Evolutionary conservation across 2,329 filamentous ascomycete genomes (phyloP).

Genomic region (Fusarium tuaranense): DNA sequence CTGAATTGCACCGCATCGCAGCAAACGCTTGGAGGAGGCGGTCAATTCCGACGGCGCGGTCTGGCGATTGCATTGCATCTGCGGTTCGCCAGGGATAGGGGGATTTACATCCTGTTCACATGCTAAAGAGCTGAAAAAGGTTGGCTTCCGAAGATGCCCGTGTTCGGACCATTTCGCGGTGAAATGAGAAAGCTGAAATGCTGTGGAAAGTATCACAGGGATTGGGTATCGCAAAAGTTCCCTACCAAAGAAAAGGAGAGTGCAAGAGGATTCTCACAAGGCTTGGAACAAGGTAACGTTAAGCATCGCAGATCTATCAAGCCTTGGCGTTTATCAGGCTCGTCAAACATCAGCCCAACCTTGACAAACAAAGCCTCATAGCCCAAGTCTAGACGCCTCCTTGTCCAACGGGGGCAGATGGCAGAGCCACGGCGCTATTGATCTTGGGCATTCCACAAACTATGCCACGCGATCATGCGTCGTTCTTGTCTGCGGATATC

Average conservation of each 20-base stretch:
- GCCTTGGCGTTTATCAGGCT: not conserved
- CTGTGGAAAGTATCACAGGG: not conserved
- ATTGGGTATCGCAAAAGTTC: not conserved
- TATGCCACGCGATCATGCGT: constrained; percentile 14
- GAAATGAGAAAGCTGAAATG: not conserved
- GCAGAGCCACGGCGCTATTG: not conserved
- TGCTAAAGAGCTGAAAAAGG: not conserved
- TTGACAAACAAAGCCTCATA: not conserved
- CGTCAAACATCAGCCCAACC: not conserved
- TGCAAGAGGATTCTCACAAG: not conserved
- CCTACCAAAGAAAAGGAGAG: not conserved
- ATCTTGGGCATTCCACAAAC: constrained; percentile 17
- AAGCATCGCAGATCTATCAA: not conserved
- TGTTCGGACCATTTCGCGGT: not conserved
- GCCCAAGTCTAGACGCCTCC: constrained; percentile 1
- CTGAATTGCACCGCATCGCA: constrained; percentile 3
- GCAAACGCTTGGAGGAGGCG: constrained; percentile 23
- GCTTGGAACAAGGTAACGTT: not conserved
- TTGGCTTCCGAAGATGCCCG: not conserved
- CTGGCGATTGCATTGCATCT: not conserved
- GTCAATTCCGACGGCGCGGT: constrained; percentile 3
- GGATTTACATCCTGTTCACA: not conserved
- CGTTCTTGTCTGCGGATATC: constrained; percentile 1
- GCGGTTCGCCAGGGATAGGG: not conserved
- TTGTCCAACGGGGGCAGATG: constrained; percentile 8